These are phyloP conservation scores for Strobilomyces echinocephalus DNA, from an alignment of 768 basidiomycete genomes.

Conservation along the genomic window DNA sequence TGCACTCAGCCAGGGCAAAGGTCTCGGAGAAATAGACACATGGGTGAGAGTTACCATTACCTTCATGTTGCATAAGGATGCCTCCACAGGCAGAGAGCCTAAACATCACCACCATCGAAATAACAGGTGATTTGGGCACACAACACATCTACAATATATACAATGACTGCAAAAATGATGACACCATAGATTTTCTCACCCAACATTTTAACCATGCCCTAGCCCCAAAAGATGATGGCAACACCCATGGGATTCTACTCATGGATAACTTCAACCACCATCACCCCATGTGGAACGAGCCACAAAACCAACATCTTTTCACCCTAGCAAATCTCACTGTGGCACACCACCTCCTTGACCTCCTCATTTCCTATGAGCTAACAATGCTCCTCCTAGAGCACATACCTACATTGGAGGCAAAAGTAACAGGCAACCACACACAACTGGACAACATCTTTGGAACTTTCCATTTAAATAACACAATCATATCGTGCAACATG, in stretches of 20 bases:
- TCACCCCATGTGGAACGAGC: constrained; percentile 30
- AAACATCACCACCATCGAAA: neutral
- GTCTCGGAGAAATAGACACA: too few relatives aligned
- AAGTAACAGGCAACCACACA: constrained; percentile 26
- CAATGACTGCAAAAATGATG: neutral
- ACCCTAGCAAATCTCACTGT: neutral
- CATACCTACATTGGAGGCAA: constrained; percentile 33
- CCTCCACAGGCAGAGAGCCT: too few relatives aligned
- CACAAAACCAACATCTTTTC: constrained; percentile 21
- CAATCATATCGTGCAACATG: too few relatives aligned
- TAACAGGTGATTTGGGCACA: fast-evolving
- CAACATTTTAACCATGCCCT: too few relatives aligned
- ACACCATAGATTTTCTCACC: too few relatives aligned
- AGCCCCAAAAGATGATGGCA: too few relatives aligned
- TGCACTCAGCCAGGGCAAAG: too few relatives aligned
- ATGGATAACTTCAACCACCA: constrained; percentile 32
- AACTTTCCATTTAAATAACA: neutral
- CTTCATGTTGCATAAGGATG: too few relatives aligned
- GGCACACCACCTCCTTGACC: neutral
- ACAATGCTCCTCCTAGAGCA: constrained; percentile 31
- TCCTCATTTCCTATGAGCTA: constrained; percentile 20
- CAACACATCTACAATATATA: neutral
- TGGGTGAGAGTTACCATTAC: too few relatives aligned
- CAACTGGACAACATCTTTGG: constrained; percentile 11
- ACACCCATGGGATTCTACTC: constrained; percentile 13